Conservation (phyloP, 1,284 basidiomycete species). For the Mycena sp. region DNA sequence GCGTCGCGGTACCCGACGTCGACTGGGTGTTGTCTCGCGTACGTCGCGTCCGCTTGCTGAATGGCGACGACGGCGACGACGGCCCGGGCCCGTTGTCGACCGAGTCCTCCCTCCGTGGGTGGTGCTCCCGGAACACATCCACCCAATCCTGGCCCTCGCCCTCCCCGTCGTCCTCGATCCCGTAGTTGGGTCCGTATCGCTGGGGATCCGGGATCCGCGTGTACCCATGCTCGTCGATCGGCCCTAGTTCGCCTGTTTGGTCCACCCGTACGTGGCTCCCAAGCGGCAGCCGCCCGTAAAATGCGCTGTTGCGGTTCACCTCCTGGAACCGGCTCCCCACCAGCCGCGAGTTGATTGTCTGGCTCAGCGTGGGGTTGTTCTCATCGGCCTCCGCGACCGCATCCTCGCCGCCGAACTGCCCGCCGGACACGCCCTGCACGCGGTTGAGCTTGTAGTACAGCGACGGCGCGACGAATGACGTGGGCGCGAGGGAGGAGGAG, state of each 20-base stretch:
- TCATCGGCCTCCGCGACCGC: constrained; percentile 57
- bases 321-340: constrained; percentile 80
- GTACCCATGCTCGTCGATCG: constrained; percentile 48
- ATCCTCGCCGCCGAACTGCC: constrained; percentile 60
- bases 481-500: constrained; percentile 75
- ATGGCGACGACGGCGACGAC: constrained; percentile 28
- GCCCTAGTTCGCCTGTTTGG: constrained; percentile 59
- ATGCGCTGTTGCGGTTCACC: constrained; percentile 67
- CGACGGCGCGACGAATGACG: constrained; percentile 82
- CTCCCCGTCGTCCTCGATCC: constrained; percentile 50
- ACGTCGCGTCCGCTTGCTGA: constrained; percentile 18
- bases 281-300: constrained; percentile 67
- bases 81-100: constrained; percentile 33
- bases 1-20: constrained; percentile 9
- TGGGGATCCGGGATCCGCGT: constrained; percentile 60
- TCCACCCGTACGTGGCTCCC: constrained; percentile 71
- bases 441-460: constrained; percentile 79
- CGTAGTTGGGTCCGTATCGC: constrained; percentile 65
- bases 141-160: constrained; percentile 47
- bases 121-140: constrained; percentile 52
- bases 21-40: not conserved
- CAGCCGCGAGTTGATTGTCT: constrained; percentile 63
- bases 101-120: constrained; percentile 42
- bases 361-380: constrained; percentile 44
- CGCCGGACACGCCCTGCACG: constrained; percentile 70